Conservation (phyloP, 345 rosid genomes). For the Eutrema yunnanense region DNA sequence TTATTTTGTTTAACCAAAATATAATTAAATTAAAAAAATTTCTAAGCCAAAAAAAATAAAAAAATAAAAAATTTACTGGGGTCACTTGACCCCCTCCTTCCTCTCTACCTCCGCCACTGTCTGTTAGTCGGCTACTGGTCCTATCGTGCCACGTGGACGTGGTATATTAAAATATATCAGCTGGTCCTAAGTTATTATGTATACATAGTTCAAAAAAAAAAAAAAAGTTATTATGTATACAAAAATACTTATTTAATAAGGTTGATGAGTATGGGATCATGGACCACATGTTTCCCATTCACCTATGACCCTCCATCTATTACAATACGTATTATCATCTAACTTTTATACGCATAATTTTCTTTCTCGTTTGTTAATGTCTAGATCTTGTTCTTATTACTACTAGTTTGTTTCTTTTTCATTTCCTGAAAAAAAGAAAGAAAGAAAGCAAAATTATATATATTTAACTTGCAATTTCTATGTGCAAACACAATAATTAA, state of each 20-base stretch:
- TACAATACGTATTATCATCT: background rate
- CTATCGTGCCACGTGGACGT: background rate
- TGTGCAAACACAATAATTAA: background rate
- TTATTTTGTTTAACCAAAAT: too few species aligned
- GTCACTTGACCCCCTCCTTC: too few species aligned
- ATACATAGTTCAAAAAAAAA: too few species aligned
- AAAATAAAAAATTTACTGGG: too few species aligned
- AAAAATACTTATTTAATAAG: background rate
- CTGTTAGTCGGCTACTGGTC: background rate
- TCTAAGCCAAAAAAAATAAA: too few species aligned
- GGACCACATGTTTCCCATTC: conserved; percentile 41
- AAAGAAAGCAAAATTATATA: background rate
- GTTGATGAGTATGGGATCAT: background rate
- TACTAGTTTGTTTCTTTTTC: background rate
- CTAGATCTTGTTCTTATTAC: background rate
- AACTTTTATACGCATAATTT: conserved; percentile 6
- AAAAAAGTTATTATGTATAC: too few species aligned
- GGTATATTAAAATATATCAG: too few species aligned
- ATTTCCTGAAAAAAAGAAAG: background rate
- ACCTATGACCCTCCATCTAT: conserved; percentile 11
- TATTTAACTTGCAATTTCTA: background rate
- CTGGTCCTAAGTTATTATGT: too few species aligned
- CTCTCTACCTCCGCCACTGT: too few species aligned
- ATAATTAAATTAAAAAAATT: too few species aligned
- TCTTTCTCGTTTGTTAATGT: background rate